Percentiles rank a stretch among this genome's conserved stretches.
These are phyloP conservation scores for Fusarium heterosporum DNA, from an alignment of 2,329 filamentous ascomycete species.

Conservation along the genomic window DNA sequence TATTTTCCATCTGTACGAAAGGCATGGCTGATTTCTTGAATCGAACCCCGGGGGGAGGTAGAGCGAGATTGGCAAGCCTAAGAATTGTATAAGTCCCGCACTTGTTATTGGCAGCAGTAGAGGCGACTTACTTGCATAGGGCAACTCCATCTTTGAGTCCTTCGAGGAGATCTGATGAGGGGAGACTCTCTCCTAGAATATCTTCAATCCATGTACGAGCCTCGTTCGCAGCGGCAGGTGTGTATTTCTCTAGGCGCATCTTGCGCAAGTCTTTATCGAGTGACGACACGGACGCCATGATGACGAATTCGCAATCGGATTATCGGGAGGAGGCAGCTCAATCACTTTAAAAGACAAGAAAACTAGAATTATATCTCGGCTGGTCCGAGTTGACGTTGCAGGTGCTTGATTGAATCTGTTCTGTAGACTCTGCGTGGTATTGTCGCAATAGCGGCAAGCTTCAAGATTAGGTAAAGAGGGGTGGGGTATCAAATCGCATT, in stretches of 20 bases:
- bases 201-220: slow-evolving; percentile 87
- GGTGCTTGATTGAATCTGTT: neutral
- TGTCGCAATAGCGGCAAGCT: slow-evolving; percentile 11
- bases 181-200: slow-evolving; percentile 77
- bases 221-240: slow-evolving; percentile 88
- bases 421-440: slow-evolving; percentile 8
- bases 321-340: neutral
- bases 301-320: slow-evolving; percentile 17
- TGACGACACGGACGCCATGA: slow-evolving; percentile 92
- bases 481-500: slow-evolving; percentile 33
- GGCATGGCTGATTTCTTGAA: slow-evolving; percentile 96
- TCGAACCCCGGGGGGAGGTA: slow-evolving; percentile 81
- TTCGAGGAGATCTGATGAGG: slow-evolving; percentile 82
- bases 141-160: slow-evolving; percentile 90
- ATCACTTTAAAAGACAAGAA: neutral
- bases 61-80: slow-evolving; percentile 84
- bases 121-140: slow-evolving; percentile 81
- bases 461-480: slow-evolving; percentile 1
- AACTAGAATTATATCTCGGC: slow-evolving; percentile 4
- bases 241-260: slow-evolving; percentile 92
- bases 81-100: slow-evolving; percentile 31
- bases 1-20: slow-evolving; percentile 99
- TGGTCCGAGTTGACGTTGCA: slow-evolving; percentile 7
- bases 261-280: slow-evolving; percentile 96
- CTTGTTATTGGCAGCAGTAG: slow-evolving; percentile 6